Base-by-base conservation (phyloP, 768 basidiomycete species). In the Serendipita sp. region DNA sequence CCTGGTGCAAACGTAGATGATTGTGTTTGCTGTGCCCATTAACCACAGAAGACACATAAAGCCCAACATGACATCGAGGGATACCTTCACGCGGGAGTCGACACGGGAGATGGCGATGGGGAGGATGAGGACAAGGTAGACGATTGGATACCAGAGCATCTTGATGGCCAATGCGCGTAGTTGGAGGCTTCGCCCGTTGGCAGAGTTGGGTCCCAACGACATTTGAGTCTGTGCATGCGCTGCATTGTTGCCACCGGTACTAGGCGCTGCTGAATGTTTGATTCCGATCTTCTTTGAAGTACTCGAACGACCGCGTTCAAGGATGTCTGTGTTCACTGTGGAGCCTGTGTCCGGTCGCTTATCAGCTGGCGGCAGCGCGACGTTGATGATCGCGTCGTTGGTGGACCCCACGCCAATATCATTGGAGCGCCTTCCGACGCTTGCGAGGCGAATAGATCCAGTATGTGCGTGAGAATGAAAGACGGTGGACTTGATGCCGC, bases 61-160 rank as follows among this genome's bases (percentile, higher is more conserved):
- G 3, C 53, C 53, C 22, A 58, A 31, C 53, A 58, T 58, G 30
- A 58, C 53, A 11, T 26, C 11, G 0, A 58, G 31, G 1, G 24
- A 28, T 22, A 58, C 53, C 2, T 58, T 58, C 11, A 58, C 53
- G 20, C 31, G 22, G 22, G 53, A 58, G 30, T 58, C 53, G 48
- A 62, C 43, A 14, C 62, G 62, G 17, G 62, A 20, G 13, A 50
- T 62, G 22, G 62, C 48, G 28, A 62, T 51, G 45, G 62, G 62
- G 62, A 62, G 62, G 20, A 62, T 62, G 44, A 62, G 22, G 17
- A 62, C 45, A 24, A 62, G 43, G 44, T 62, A 62, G 16, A 50
- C 62, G 43, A 50, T 41, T 7, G 62, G 62, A 22, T 62, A 62
- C 62, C 62, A 62, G 2, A 62, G 45, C 62, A 62, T 62, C 31